Percentiles rank a stretch among this genome's conserved stretches.
Conservation (phyloP, 140 eudicot species). For the Oenanthe javanica region DNA sequence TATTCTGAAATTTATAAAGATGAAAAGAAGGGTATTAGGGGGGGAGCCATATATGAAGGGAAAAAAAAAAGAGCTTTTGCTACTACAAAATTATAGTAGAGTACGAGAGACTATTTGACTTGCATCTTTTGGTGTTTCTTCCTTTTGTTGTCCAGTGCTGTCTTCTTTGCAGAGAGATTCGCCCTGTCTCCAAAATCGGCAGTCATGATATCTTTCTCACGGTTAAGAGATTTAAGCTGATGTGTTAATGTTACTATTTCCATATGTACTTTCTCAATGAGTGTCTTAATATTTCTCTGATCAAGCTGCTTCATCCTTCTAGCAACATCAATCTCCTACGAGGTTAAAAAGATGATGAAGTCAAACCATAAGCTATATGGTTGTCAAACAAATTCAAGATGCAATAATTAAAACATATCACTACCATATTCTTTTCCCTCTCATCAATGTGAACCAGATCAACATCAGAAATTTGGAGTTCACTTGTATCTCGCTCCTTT, state of each 20-base stretch:
- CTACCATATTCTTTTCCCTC: constrained; percentile 63
- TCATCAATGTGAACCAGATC: constrained; percentile 48
- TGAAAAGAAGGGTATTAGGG: not conserved
- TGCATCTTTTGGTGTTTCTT: constrained; percentile 74
- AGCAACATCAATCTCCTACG: constrained; percentile 54
- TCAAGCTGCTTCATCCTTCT: constrained; percentile 49
- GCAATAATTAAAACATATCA: not conserved
- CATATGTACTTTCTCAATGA: constrained; percentile 28
- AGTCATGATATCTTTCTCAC: constrained; percentile 44
- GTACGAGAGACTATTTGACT: constrained; percentile 24
- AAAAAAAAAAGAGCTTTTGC: not conserved
- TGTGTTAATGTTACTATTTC: constrained; percentile 32
- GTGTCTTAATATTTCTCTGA: constrained; percentile 39
- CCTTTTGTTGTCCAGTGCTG: constrained; percentile 47
- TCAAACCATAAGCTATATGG: not conserved
- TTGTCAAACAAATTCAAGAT: not conserved
- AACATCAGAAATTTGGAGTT: constrained; percentile 31
- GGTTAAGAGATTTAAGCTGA: constrained; percentile 34
- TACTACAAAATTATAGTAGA: not conserved
- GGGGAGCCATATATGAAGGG: not conserved
- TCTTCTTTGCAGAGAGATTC: constrained; percentile 33
- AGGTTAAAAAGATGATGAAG: constrained; percentile 1
- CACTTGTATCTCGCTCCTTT: constrained; percentile 48
- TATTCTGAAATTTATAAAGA: constrained; percentile 38
- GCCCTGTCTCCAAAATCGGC: constrained; percentile 46